These are phyloP conservation scores for Pythium biforme DNA, from an alignment of 352 stramenopile species.

Conservation along the genomic window DNA sequence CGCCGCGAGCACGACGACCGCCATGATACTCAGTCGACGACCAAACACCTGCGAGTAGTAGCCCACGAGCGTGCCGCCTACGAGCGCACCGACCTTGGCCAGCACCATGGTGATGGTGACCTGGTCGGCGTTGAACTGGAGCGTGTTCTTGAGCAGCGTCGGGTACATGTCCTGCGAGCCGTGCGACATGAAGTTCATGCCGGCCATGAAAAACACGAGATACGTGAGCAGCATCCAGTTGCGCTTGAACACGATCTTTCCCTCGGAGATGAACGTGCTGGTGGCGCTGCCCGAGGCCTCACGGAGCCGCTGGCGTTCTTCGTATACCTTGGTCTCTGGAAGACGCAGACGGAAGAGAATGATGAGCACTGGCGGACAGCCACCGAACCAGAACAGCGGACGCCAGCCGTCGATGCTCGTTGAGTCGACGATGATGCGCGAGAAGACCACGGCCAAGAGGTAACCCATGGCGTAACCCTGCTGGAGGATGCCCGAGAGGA, in stretches of 20 bases:
- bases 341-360: constrained; percentile 41
- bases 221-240: constrained; percentile 48
- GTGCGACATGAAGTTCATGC: constrained; percentile 51
- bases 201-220: constrained; percentile 42
- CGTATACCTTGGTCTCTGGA: constrained; percentile 26
- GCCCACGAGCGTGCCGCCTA: constrained; percentile 40
- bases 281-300: constrained; percentile 29
- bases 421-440: no score
- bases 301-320: constrained; percentile 17
- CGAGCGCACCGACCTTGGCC: constrained; percentile 49
- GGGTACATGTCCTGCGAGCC: constrained; percentile 54
- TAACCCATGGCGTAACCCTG: no score
- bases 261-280: constrained; percentile 38
- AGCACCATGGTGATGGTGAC: constrained; percentile 52
- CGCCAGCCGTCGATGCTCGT: constrained; percentile 45
- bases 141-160: constrained; percentile 52
- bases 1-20: constrained; percentile 31
- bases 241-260: constrained; percentile 39
- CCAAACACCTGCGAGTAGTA: constrained; percentile 62
- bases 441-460: no score
- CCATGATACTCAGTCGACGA: constrained; percentile 45
- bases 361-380: constrained; percentile 41
- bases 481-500: no score
- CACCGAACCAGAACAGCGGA: constrained; percentile 33
- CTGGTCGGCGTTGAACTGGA: constrained; percentile 45